Evolutionary conservation across 345 rosid genomes (phyloP), one percentile per base, ranked within the genome.

Genomic region (Hibiscus syriacus): DNA sequence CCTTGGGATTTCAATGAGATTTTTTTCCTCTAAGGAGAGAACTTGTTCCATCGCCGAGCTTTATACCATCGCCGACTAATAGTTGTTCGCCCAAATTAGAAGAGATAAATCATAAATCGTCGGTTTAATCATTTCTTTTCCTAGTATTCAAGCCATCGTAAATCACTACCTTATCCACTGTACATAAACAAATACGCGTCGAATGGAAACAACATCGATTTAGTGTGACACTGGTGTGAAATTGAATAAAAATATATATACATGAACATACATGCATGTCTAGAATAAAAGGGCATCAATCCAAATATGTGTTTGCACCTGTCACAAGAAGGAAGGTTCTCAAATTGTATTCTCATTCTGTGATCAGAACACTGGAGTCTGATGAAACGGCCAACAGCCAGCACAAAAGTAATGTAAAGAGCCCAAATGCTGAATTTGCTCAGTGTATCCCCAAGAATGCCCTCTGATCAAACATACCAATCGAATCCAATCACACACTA

Each of bases 371-470:
- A 94, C 55, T 94, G 98, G 70, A 94, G 92, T 77, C 99, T 85
- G 82, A 91, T 89, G 75, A 94, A 94, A 30, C 98, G 98, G 49
- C 99, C 99, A 38, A 94, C 99, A 2, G 99, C 99, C 50, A 94
- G 87, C 77, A 91, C 99, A 78, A 91, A 94, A 52, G 98, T 94
- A 68, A 94, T 91, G 78, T 94, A 94, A 63, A 94, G 97, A 58
- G 98, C 99, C 99, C 99, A 91, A 54, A 94, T 94, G 82, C 93
- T 91, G 87, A 94, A 94, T 82, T 94, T 94, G 93, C 98, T 94
- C 68, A 91, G 87, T 2, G 99, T 94, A 80, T 94, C 99, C 27
- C 98, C 98, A 53, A 94, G 87, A 80, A 94, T 85, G 34, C 98
- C 99, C 85, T 91, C 98, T 91, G 89, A 73, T 22, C 5, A 36